Percentiles rank a stretch among this genome's conserved stretches.
Conservation (phyloP, 306 rosid genomes). For the Corylus avellana region DNA sequence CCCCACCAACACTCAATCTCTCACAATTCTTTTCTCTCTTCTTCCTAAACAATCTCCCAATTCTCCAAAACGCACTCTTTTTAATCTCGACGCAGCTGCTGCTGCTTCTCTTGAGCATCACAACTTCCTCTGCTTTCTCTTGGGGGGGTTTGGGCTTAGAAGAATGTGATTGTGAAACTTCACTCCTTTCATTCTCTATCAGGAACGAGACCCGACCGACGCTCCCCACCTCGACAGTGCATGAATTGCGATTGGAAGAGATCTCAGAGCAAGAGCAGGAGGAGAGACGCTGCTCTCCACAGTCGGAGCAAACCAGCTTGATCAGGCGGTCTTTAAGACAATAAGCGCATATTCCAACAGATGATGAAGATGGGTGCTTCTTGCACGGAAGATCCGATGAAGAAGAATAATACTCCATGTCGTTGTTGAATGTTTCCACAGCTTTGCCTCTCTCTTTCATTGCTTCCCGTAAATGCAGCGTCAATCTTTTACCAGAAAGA, state of each 20-base stretch:
- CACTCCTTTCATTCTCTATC: conserved; percentile 76
- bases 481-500: conserved; percentile 11
- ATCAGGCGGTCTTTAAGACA: conserved; percentile 87
- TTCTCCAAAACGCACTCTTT: conserved; percentile 63
- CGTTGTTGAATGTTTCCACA: conserved; percentile 45
- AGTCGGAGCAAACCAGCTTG: conserved; percentile 84
- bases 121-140: conserved; percentile 49
- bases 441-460: conserved; percentile 88
- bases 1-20: conserved; percentile 66
- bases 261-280: conserved; percentile 97
- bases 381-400: conserved; percentile 70
- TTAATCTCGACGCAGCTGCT: conserved; percentile 78
- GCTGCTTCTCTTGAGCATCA: conserved; percentile 64
- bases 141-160: conserved; percentile 40
- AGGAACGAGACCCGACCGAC: conserved; percentile 90
- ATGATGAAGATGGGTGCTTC: conserved; percentile 80
- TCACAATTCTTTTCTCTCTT: conserved; percentile 67
- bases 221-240: conserved; percentile 82
- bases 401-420: conserved; percentile 71
- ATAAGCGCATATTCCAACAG: conserved; percentile 82
- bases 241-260: conserved; percentile 81
- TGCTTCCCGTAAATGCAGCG: conserved; percentile 20
- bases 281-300: conserved; percentile 98
- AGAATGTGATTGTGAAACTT: conserved; percentile 32
- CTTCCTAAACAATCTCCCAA: conserved; percentile 75